These are phyloP conservation scores for Letharia columbiana DNA, from an alignment of 495 filamentous ascomycete genomes.

Conservation along the genomic window DNA sequence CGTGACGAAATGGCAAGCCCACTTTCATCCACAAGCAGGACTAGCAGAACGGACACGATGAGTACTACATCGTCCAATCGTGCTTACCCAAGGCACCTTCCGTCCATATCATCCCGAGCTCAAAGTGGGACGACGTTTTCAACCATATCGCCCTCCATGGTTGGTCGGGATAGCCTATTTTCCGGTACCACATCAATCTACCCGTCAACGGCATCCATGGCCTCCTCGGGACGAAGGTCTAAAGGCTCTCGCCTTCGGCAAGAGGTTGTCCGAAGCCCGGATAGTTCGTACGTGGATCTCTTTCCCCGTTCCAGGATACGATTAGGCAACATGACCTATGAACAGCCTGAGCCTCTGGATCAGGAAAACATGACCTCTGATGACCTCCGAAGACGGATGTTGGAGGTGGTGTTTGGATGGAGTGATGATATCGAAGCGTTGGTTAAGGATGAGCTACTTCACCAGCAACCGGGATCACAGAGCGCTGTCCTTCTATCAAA, in stretches of 20 bases:
- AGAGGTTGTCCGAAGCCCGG: conserved; percentile 63
- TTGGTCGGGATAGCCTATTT: conserved; percentile 25
- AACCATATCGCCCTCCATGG: conserved; percentile 27
- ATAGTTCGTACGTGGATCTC: conserved; percentile 47
- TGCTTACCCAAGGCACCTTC: conserved; percentile 28
- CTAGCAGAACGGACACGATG: conserved; percentile 56
- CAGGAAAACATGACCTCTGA: conserved; percentile 64
- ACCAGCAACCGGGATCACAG: conserved; percentile 62
- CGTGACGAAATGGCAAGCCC: conserved; percentile 54
- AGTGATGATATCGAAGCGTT: conserved; percentile 74
- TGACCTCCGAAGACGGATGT: conserved; percentile 82
- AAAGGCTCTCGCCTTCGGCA: conserved; percentile 68
- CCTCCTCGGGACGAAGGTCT: conserved; percentile 56
- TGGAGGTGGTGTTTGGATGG: conserved; percentile 93
- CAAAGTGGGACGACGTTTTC: conserved; percentile 40
- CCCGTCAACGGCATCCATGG: conserved; percentile 50
- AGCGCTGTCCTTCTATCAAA: conserved; percentile 73
- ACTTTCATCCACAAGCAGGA: conserved; percentile 52
- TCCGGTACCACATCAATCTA: conserved; percentile 26
- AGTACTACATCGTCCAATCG: conserved; percentile 43
- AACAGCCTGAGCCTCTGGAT: conserved; percentile 53
- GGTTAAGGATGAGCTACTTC: conserved; percentile 73
- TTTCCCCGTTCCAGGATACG: conserved; percentile 64
- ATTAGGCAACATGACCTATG: conserved; percentile 72
- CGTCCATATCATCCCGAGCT: conserved; percentile 32